Conservation (phyloP, 257 asterid genomes). For the Rehmannia glutinosa region DNA sequence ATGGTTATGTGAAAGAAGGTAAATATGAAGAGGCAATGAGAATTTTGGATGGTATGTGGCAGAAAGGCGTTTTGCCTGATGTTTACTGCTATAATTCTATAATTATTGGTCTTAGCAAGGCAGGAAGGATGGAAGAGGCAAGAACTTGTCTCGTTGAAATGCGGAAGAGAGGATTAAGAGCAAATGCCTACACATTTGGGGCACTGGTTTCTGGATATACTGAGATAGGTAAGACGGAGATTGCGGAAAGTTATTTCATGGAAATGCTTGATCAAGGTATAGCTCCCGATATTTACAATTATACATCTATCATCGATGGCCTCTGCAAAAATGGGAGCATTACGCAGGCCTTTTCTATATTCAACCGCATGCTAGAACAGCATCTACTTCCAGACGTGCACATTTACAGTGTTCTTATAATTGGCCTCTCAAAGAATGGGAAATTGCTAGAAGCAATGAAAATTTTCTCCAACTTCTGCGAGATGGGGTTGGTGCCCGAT, state of each 20-base stretch:
- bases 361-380: constrained; percentile 43
- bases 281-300: constrained; percentile 52
- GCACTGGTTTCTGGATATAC: constrained; percentile 56
- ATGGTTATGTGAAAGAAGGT: constrained; percentile 53
- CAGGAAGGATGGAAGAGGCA: constrained; percentile 69
- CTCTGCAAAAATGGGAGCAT: constrained; percentile 59
- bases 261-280: constrained; percentile 71
- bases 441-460: constrained; percentile 64
- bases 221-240: constrained; percentile 54
- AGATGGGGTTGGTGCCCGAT: constrained; percentile 63
- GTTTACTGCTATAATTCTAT: constrained; percentile 65
- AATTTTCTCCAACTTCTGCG: constrained; percentile 51
- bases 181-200: constrained; percentile 78
- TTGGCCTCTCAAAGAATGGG: constrained; percentile 65
- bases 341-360: constrained; percentile 55
- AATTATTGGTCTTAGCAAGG: constrained; percentile 71
- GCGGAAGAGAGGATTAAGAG: constrained; percentile 52
- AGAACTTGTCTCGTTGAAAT: constrained; percentile 43
- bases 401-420: constrained; percentile 61
- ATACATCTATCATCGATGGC: constrained; percentile 61
- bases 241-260: constrained; percentile 59
- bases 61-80: constrained; percentile 64
- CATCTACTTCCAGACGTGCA: constrained; percentile 54
- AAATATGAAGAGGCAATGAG: constrained; percentile 59
- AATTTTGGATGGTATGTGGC: constrained; percentile 62